These are phyloP conservation scores for Aspergillus sp. DNA, from an alignment of 2,329 filamentous ascomycete genomes.

Conservation along the genomic window DNA sequence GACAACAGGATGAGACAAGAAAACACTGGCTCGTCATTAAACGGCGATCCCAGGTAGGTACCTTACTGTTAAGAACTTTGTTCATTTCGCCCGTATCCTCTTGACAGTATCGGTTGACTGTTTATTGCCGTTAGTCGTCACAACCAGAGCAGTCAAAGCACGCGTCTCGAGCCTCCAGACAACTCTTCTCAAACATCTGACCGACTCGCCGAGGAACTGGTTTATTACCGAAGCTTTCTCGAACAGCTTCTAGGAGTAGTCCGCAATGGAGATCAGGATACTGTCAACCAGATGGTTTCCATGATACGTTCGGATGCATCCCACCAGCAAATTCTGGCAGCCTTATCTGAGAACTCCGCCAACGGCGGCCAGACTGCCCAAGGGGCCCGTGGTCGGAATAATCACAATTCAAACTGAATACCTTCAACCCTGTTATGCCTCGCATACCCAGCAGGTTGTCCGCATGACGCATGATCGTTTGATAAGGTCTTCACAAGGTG, in stretches of 20 bases:
- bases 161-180: slow-evolving; percentile 6
- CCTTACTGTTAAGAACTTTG: neutral
- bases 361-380: neutral
- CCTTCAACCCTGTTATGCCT: neutral
- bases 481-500: neutral
- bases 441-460: neutral
- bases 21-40: neutral
- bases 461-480: neutral
- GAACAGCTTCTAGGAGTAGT: slow-evolving; percentile 28
- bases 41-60: neutral
- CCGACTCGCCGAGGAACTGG: slow-evolving; percentile 11
- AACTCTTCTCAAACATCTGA: slow-evolving; percentile 2
- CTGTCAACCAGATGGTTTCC: slow-evolving; percentile 26
- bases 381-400: neutral
- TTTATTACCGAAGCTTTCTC: slow-evolving; percentile 31
- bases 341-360: slow-evolving; percentile 18
- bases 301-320: slow-evolving; percentile 34
- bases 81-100: neutral
- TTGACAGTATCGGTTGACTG: neutral
- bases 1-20: neutral
- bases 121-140: slow-evolving; percentile 7
- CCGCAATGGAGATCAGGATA: slow-evolving; percentile 24
- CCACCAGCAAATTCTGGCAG: slow-evolving; percentile 26
- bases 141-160: slow-evolving; percentile 7
- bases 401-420: neutral